These are phyloP conservation scores for Abelmoschus esculentus DNA, from an alignment of 345 rosid genomes.

Conservation along the genomic window DNA sequence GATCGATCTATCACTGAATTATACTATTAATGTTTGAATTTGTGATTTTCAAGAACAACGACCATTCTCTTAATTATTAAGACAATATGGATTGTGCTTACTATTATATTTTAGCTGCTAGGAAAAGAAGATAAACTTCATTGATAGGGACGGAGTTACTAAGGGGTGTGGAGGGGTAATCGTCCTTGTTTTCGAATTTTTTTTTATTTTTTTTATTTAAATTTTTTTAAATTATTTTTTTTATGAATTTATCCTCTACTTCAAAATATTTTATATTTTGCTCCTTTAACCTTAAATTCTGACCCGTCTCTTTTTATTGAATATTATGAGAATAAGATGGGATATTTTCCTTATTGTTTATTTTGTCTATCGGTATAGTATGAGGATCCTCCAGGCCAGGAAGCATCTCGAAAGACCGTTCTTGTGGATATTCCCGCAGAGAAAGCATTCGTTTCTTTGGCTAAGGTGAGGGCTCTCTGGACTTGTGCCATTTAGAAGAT, in stretches of 20 bases:
- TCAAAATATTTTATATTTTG: too few relatives aligned
- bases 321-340: neutral
- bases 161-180: too few relatives aligned
- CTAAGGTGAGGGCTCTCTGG: slow-evolving; percentile 48
- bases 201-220: too few relatives aligned
- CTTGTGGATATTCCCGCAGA: slow-evolving; percentile 72
- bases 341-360: neutral
- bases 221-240: too few relatives aligned
- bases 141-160: too few relatives aligned
- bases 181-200: too few relatives aligned
- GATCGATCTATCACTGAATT: too few relatives aligned
- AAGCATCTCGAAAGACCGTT: slow-evolving; percentile 75
- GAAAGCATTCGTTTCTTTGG: slow-evolving; percentile 74
- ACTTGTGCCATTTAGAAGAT: neutral
- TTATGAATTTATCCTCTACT: too few relatives aligned
- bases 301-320: neutral
- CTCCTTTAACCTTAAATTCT: too few relatives aligned
- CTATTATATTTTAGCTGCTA: neutral
- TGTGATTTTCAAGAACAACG: too few relatives aligned
- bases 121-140: neutral
- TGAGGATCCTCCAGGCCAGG: slow-evolving; percentile 75
- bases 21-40: neutral
- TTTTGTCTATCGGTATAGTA: slow-evolving; percentile 37
- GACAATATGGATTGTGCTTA: too few relatives aligned
- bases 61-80: too few relatives aligned